Conservation (phyloP, 1,284 basidiomycete species). For the Cryptococcus maquisensis region DNA sequence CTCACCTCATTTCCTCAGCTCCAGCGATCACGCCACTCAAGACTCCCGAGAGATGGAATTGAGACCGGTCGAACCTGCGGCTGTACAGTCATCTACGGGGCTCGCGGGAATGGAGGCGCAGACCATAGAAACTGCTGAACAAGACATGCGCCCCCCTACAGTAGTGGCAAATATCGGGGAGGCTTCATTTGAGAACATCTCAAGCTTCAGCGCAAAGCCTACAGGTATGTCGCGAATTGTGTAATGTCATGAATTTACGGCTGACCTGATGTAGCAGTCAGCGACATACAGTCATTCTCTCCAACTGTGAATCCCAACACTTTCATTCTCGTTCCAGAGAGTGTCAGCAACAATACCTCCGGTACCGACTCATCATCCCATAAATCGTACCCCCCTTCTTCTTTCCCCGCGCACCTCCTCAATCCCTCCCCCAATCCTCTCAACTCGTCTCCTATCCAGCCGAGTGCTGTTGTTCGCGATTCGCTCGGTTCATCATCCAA, state of each 20-base stretch:
- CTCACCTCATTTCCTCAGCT: conserved; percentile 23
- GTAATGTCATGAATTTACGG: background rate
- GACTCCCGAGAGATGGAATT: conserved; percentile 39
- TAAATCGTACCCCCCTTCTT: conserved; percentile 5
- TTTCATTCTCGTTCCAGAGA: background rate
- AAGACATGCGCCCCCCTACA: no score
- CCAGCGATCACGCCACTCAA: conserved; percentile 14
- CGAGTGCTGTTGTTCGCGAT: background rate
- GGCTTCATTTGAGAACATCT: background rate
- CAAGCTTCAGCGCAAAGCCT: background rate
- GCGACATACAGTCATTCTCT: conserved; percentile 17
- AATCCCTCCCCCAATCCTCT: conserved; percentile 3
- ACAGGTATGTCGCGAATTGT: background rate
- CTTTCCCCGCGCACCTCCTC: conserved; percentile 6
- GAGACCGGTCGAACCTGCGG: conserved; percentile 3
- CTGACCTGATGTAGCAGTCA: conserved; percentile 1
- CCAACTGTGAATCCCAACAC: conserved; percentile 4
- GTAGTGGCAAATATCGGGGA: background rate
- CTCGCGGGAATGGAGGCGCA: background rate
- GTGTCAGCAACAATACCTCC: background rate
- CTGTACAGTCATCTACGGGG: background rate
- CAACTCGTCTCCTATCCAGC: conserved; percentile 6
- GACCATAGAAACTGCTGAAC: no score
- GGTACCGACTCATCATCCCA: background rate
- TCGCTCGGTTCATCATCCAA: background rate